These are phyloP conservation scores for Fusarium secorum DNA, from an alignment of 2,329 filamentous ascomycete species.

Conservation along the genomic window DNA sequence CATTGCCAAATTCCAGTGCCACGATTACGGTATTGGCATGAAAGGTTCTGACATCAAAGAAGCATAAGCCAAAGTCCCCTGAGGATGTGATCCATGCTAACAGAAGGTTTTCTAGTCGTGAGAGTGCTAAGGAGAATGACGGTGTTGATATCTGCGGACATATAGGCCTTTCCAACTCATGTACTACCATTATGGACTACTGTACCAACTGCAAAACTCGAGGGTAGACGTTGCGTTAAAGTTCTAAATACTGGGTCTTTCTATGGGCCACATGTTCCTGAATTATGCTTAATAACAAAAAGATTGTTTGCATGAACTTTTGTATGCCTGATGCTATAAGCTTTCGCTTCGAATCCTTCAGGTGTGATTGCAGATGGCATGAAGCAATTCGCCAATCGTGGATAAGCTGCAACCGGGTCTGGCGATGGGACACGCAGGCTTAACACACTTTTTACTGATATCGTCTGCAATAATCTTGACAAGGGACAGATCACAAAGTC, in stretches of 20 bases:
- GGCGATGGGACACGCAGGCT: fast-evolving
- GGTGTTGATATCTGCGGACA: constrained; percentile 8
- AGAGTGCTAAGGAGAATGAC: background rate
- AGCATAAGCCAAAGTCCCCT: background rate
- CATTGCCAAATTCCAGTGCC: constrained; percentile 15
- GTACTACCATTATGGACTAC: constrained; percentile 13
- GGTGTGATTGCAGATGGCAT: background rate
- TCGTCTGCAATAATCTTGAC: too few relatives aligned
- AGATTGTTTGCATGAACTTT: too few relatives aligned
- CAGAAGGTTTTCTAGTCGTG: background rate
- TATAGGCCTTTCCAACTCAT: constrained; percentile 8
- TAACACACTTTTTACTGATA: background rate
- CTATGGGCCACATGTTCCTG: fast-evolving
- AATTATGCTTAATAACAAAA: background rate
- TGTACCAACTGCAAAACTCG: background rate
- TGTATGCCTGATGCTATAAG: background rate
- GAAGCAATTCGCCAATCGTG: background rate
- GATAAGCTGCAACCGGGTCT: background rate
- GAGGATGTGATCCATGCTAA: background rate
- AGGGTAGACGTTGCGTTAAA: background rate
- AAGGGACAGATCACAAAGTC: background rate
- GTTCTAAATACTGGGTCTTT: background rate
- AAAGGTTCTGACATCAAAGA: background rate
- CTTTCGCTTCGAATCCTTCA: background rate
- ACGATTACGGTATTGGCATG: constrained; percentile 20